Evolutionary conservation across 495 filamentous ascomycete species (phyloP).

Genomic region (Hypoxylon lienhwacheense): DNA sequence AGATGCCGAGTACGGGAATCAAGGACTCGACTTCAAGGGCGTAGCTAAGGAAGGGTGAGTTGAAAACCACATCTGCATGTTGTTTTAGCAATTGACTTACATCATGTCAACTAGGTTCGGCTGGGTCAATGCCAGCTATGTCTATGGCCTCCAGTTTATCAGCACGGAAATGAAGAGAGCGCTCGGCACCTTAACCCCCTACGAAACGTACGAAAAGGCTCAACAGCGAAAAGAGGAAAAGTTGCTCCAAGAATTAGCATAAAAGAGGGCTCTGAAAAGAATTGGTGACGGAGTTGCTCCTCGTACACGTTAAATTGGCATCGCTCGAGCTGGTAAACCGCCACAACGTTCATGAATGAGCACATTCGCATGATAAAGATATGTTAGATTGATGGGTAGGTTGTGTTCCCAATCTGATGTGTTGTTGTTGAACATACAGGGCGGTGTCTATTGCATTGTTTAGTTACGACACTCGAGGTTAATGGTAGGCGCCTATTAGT

Average conservation of each 20-base stretch:
- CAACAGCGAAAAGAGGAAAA: constrained; percentile 48
- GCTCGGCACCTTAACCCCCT: constrained; percentile 79
- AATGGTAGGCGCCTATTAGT: too few relatives aligned
- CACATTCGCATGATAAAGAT: not conserved
- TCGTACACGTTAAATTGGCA: not conserved
- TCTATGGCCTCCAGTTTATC: constrained; percentile 82
- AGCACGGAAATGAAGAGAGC: constrained; percentile 83
- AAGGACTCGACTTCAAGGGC: constrained; percentile 90
- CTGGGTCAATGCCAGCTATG: constrained; percentile 97
- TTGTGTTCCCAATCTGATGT: too few relatives aligned
- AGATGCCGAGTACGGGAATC: constrained; percentile 96
- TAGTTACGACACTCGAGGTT: too few relatives aligned
- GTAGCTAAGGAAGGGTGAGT: constrained; percentile 93
- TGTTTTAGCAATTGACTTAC: constrained; percentile 34
- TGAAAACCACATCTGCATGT: constrained; percentile 4
- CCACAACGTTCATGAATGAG: not conserved
- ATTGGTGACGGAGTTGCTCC: not conserved
- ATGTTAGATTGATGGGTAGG: not conserved
- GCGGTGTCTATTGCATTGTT: too few relatives aligned
- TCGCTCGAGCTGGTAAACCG: too few relatives aligned
- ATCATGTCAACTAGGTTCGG: constrained; percentile 73
- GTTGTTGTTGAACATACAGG: too few relatives aligned
- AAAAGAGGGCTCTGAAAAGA: not conserved
- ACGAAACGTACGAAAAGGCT: constrained; percentile 69
- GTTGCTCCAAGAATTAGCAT: constrained; percentile 43